A percentile compares a stretch with the other conserved stretches of the same genome.
Conservation (phyloP, 2,329 filamentous ascomycete species). For the Aurifilum marmelostoma region DNA sequence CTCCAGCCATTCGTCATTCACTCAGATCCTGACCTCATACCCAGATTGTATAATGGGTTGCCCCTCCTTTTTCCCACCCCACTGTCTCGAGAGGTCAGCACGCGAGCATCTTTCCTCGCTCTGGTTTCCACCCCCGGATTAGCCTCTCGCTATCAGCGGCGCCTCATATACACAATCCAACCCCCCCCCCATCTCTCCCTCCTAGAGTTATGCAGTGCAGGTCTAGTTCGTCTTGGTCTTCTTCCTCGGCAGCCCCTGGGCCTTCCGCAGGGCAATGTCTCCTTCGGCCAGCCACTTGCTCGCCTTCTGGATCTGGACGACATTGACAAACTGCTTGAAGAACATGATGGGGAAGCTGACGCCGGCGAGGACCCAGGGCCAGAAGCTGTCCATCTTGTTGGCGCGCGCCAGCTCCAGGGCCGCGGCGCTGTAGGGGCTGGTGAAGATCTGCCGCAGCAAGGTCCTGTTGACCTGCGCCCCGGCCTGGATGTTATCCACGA, state of each 20-base stretch:
- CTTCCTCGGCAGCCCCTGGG: conserved; percentile 56
- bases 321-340: conserved; percentile 90
- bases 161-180: neutral
- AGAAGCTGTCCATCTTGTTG: conserved; percentile 73
- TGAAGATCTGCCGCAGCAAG: conserved; percentile 74
- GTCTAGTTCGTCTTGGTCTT: conserved; percentile 31
- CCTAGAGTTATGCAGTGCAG: too few species aligned
- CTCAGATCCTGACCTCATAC: neutral
- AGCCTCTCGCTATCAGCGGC: neutral
- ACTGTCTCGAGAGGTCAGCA: too few species aligned
- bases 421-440: conserved; percentile 87
- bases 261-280: conserved; percentile 70
- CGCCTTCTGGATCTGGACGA: conserved; percentile 91
- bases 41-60: too few species aligned
- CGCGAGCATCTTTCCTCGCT: too few species aligned
- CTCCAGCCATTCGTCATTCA: neutral
- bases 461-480: conserved; percentile 73
- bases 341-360: conserved; percentile 86
- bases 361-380: conserved; percentile 79
- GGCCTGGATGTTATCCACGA: conserved; percentile 59
- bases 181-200: too few species aligned
- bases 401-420: conserved; percentile 90
- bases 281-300: conserved; percentile 91
- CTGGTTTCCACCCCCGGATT: neutral
- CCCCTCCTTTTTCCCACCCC: too few species aligned